Evolutionary conservation across 2,329 filamentous ascomycete species (phyloP), one percentile per base, ranked within the genome.

Genomic region (Fusarium bactridioides): DNA sequence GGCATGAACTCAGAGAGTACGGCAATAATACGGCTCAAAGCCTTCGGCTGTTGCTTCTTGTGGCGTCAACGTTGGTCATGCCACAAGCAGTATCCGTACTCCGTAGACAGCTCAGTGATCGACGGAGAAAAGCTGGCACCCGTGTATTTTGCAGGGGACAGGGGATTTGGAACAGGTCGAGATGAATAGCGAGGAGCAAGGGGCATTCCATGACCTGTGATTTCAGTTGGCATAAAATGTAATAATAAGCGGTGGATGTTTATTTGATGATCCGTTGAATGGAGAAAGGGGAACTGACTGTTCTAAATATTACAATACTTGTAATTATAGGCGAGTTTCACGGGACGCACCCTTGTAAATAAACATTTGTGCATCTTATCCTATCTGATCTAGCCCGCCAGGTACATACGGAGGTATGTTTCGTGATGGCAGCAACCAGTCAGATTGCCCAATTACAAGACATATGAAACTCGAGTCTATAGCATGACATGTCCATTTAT

Each of bases 211-310:
- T 67, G 62, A 61, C 37, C 64, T 48, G 25, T 67, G 62, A 60
- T 33, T 48, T 61, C 62, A 57, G 61, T 51, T 54, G 63, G 69
- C 72, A 76, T 76, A 75, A 74, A 50, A 64, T 67, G 68, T 62
- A 75, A 75, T 73, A 63, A 71, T 71, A 63, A 69, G 62, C 50
- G 54, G 64, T 69, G 72, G 66, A 65, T 66, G 60, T 60, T 53
- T 44, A 40, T 57, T 53, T 38, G 25, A 59, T 29, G 63, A 27
- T 48, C 43, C 61, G 62, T 62, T 61, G 40, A 64, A 57, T 37
- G 37, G 40, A 59, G 41, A 44, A 70, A 61, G 55, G 61, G 61
- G 61, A 56, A 62, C 56, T 67, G 60, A 31, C 47, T 31, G 45
- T 33, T 50, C 47, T 56, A 44, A 45, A 47, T 37, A 40, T 27